Evolutionary conservation across 371 early-diverging fungal genomes (phyloP).

Genomic region (Circinella umbellata): DNA sequence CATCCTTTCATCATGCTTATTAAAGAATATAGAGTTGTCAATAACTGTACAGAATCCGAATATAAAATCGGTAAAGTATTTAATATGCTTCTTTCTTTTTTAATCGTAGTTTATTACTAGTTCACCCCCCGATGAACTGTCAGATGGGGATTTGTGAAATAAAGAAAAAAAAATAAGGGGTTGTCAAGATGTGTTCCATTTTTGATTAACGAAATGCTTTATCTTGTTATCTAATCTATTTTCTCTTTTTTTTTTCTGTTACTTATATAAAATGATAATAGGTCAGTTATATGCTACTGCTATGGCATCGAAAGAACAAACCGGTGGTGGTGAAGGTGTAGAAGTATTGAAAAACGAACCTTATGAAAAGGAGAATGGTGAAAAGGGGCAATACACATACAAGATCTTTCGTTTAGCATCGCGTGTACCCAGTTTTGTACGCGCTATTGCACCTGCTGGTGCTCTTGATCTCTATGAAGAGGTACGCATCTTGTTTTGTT

Average conservation of each 20-base stretch:
- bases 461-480: slow-evolving; percentile 73
- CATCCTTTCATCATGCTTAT: slow-evolving; percentile 53
- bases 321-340: slow-evolving; percentile 66
- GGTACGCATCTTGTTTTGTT: slow-evolving; percentile 21
- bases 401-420: slow-evolving; percentile 73
- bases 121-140: slow-evolving; percentile 4
- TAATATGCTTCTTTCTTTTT: no score
- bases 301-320: slow-evolving; percentile 75
- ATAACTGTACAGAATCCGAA: slow-evolving; percentile 73
- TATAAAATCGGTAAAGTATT: slow-evolving; percentile 58
- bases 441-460: slow-evolving; percentile 64
- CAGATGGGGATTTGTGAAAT: neutral
- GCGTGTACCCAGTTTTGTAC: slow-evolving; percentile 64
- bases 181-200: neutral
- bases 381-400: slow-evolving; percentile 79
- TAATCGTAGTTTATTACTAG: neutral
- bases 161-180: neutral
- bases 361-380: slow-evolving; percentile 57
- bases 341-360: slow-evolving; percentile 50
- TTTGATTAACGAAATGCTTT: no score
- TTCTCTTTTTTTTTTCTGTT: neutral
- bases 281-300: slow-evolving; percentile 79
- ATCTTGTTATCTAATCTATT: neutral
- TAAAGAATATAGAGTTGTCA: slow-evolving; percentile 73
- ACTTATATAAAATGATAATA: neutral